These are phyloP conservation scores for Hypoxylon fuscum DNA, from an alignment of 495 filamentous ascomycete species.

Conservation along the genomic window DNA sequence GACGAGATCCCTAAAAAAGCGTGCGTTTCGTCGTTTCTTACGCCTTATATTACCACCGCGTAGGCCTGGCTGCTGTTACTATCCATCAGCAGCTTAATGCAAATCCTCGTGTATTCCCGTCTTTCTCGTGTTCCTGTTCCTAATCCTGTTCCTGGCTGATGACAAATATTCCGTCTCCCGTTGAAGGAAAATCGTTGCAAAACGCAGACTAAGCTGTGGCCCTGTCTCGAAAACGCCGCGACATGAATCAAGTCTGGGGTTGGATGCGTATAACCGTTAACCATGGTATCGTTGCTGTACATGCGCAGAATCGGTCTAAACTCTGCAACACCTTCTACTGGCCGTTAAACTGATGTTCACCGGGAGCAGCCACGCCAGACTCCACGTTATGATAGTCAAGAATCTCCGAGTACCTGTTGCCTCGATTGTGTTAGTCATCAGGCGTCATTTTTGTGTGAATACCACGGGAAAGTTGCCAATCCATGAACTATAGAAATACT, in stretches of 20 bases:
- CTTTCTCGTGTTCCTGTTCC: conserved; percentile 28
- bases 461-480: conserved; percentile 30
- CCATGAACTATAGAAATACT: conserved; percentile 37
- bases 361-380: conserved; percentile 54
- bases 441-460: conserved; percentile 4
- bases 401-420: conserved; percentile 94
- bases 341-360: conserved; percentile 51
- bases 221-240: conserved; percentile 45
- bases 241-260: conserved; percentile 36
- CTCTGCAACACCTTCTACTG: conserved; percentile 44
- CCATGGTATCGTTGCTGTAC: conserved; percentile 36
- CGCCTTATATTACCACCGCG: conserved; percentile 39
- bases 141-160: conserved; percentile 15
- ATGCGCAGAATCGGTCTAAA: conserved; percentile 28
- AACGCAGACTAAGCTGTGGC: conserved; percentile 35
- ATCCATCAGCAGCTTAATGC: conserved; percentile 26
- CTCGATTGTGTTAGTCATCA: conserved; percentile 39
- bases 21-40: conserved; percentile 20
- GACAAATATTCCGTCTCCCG: conserved; percentile 13
- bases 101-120: conserved; percentile 36
- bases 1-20: conserved; percentile 14
- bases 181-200: conserved; percentile 26
- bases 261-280: conserved; percentile 25
- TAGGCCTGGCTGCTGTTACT: conserved; percentile 13
- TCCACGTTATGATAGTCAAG: conserved; percentile 98